Evolutionary conservation across 2,329 filamentous ascomycete species (phyloP), one percentile per base, ranked within the genome.

Genomic region (Aspergillus udagawae): DNA sequence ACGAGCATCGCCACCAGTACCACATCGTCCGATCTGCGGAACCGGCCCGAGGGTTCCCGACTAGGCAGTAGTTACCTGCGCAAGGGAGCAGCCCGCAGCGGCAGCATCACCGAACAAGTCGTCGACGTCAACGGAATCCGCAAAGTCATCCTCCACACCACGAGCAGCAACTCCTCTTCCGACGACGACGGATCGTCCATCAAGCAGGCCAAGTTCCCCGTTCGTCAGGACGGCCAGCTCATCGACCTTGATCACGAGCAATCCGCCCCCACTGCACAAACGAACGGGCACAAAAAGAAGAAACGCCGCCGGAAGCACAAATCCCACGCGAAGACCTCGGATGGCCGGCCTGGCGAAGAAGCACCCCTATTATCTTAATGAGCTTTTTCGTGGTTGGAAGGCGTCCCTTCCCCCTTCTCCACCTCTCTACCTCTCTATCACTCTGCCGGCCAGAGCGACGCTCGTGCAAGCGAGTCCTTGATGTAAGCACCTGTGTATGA

Each of bases 51-150:
- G 1, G 63, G 51, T 21, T 42, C 52, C 48, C 56, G 70, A 64
- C 54, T 69, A 63, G 66, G 51, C 10, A 73, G 62, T 29, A 60
- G 63, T 28, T 75, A 75, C 42, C 66, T 70, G 20, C 74, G 74
- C 51, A 76, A 76, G 35, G 79, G 82, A 8, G 78, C 80, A 4
- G 86, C 86, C 5, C 81, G 88, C 56, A 90, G 86, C 63, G 89
- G 90, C 28, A 90, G 87, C 69, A 91, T 92, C 65, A 91, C 89
- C 0, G 89, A 92, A 73, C 90, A 89, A 59, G 79, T 90, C n/a
- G 78, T 92, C 55, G 87, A 92, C 67, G 80, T 87, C 2, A 85
- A 87, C 55, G 90, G 90, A 2, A 82, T 92, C 53, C 84, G 85
- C 61, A 93, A 93, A 74, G 84, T 91, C 48, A 84, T 93, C 1